Percentiles rank a stretch among this genome's conserved stretches.
Evolutionary conservation across 163 green algal genomes (phyloP).

Genomic region (Coccomyxa subellipsoidea): DNA sequence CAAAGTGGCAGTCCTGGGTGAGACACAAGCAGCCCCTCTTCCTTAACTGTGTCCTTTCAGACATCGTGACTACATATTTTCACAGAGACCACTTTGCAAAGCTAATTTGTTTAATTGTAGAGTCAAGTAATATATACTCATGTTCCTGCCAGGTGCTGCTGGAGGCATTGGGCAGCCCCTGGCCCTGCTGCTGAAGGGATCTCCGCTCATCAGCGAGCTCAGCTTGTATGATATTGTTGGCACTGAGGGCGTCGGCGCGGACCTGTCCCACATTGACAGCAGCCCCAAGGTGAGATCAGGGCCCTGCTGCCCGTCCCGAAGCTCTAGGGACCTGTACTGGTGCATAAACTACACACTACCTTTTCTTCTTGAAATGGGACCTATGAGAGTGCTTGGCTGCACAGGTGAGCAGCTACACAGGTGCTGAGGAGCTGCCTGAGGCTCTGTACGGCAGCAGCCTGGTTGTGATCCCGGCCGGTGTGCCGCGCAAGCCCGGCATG

Average conservation of each 20-base stretch:
- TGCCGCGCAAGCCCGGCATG: slow-evolving; percentile 96
- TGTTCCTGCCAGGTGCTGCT: slow-evolving; percentile 47
- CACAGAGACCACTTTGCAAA: too few species aligned
- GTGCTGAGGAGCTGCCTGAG: slow-evolving; percentile 65
- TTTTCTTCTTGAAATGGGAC: neutral
- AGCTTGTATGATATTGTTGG: slow-evolving; percentile 88
- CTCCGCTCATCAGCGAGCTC: slow-evolving; percentile 81
- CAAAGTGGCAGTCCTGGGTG: slow-evolving; percentile 91
- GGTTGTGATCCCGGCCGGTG: slow-evolving; percentile 89
- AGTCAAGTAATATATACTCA: too few species aligned
- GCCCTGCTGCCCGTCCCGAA: neutral
- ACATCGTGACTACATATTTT: too few species aligned
- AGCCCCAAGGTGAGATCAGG: slow-evolving; percentile 52
- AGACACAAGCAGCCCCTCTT: too few species aligned
- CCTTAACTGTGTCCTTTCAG: too few species aligned
- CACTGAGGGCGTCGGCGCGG: slow-evolving; percentile 72
- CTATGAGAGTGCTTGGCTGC: neutral
- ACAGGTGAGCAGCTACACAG: slow-evolving; percentile 66
- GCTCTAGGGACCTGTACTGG: neutral
- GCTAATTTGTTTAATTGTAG: too few species aligned
- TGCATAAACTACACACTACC: neutral
- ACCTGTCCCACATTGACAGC: slow-evolving; percentile 93
- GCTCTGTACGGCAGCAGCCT: slow-evolving; percentile 73
- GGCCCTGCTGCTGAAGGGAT: slow-evolving; percentile 74
- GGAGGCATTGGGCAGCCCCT: slow-evolving; percentile 75